Conservation (phyloP, 805 yeast genomes). For the Pichia heedii region DNA sequence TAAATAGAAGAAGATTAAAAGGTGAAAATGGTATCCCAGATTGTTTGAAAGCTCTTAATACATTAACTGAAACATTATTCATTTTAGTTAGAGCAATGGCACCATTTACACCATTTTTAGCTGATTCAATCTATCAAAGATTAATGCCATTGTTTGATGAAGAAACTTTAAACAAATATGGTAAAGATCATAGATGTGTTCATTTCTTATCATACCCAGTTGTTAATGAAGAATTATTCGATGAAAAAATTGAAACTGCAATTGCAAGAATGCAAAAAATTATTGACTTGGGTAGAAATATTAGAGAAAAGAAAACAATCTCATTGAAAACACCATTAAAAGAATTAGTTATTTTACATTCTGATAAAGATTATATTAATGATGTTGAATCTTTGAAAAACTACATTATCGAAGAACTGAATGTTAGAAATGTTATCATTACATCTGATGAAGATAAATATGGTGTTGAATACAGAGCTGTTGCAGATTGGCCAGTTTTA, state of each 20-base stretch:
- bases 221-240: slow-evolving; percentile 71
- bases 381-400: slow-evolving; percentile 71
- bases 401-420: slow-evolving; percentile 85
- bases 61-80: slow-evolving; percentile 82
- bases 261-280: slow-evolving; percentile 95
- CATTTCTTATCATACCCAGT: slow-evolving; percentile 91
- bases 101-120: slow-evolving; percentile 94
- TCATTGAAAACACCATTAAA: slow-evolving; percentile 93
- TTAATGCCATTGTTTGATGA: slow-evolving; percentile 55
- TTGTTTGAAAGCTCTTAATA: slow-evolving; percentile 78
- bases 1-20: slow-evolving; percentile 96
- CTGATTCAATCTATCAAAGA: slow-evolving; percentile 81
- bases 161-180: slow-evolving; percentile 41
- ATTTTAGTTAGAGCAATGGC: slow-evolving; percentile 95
- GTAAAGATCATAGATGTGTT: slow-evolving; percentile 68
- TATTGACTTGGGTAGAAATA: slow-evolving; percentile 90
- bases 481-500: slow-evolving; percentile 98
- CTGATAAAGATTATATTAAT: slow-evolving; percentile 60
- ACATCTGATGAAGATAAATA: slow-evolving; percentile 87
- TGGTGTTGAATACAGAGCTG: slow-evolving; percentile 87
- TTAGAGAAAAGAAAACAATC: slow-evolving; percentile 91
- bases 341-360: slow-evolving; percentile 75
- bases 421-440: slow-evolving; percentile 78
- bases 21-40: slow-evolving; percentile 86
- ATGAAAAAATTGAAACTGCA: slow-evolving; percentile 75